Percentiles rank a stretch among this genome's conserved stretches.
phyloP scores from a whole-genome alignment of 306 rosid genomes.

The Rubus parviflorus region DNA sequence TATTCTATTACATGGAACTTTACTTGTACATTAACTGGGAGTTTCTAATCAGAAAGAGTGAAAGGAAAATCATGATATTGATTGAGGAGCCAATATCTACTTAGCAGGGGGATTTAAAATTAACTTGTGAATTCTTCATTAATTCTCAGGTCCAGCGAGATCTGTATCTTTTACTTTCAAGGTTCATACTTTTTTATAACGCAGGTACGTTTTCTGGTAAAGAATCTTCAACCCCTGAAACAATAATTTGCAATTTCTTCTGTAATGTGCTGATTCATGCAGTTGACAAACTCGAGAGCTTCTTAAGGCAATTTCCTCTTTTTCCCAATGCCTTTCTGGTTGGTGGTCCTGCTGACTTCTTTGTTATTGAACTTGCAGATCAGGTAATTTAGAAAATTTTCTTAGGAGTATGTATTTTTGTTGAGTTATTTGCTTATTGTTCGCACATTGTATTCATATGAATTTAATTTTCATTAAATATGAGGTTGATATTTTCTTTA shows the following conservation, averaged over 20 bases:
- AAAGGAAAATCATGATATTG: not conserved
- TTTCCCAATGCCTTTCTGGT: constrained; percentile 80
- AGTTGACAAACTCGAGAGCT: constrained; percentile 73
- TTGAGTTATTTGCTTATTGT: not conserved
- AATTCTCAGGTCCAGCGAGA: constrained; percentile 85
- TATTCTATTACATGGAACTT: not conserved
- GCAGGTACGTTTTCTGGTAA: constrained; percentile 57
- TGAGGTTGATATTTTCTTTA: constrained; percentile 13
- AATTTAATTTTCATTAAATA: not conserved
- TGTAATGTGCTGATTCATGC: constrained; percentile 36
- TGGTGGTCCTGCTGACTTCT: constrained; percentile 84
- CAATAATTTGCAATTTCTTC: constrained; percentile 21
- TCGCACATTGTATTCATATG: not conserved
- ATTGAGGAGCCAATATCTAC: not conserved
- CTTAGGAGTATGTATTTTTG: not conserved
- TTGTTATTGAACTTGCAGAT: constrained; percentile 89
- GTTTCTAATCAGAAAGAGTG: not conserved
- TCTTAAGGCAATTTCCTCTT: constrained; percentile 74
- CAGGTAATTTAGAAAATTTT: constrained; percentile 45
- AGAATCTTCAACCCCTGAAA: constrained; percentile 20
- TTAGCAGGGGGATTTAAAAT: constrained; percentile 19
- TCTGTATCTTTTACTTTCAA: constrained; percentile 80
- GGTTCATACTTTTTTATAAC: constrained; percentile 84
- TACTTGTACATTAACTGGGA: constrained; percentile 1
- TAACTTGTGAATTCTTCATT: constrained; percentile 23